These are phyloP conservation scores for Xylaria sp. DNA, from an alignment of 2,329 filamentous ascomycete species.

Conservation along the genomic window DNA sequence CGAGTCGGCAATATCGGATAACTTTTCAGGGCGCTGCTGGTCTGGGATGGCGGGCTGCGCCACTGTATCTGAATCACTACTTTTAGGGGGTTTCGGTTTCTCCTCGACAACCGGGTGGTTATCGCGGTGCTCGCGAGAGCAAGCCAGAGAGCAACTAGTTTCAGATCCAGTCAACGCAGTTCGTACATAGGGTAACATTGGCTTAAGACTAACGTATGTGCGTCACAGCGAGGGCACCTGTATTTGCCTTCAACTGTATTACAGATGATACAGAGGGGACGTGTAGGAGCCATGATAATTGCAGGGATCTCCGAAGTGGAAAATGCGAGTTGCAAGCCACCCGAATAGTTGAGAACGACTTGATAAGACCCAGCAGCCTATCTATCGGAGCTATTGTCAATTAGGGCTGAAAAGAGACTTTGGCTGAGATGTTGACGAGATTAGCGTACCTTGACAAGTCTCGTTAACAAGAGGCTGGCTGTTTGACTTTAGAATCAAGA, in stretches of 20 bases:
- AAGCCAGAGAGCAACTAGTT: slow-evolving; percentile 68
- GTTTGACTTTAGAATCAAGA: background rate
- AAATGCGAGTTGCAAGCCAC: background rate
- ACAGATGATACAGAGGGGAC: slow-evolving; percentile 63
- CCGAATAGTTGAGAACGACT: background rate
- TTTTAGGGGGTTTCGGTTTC: slow-evolving; percentile 22
- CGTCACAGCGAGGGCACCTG: slow-evolving; percentile 69
- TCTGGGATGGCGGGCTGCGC: background rate
- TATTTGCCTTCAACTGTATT: slow-evolving; percentile 65
- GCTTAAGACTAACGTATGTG: slow-evolving; percentile 64
- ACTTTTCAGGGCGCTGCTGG: slow-evolving; percentile 14
- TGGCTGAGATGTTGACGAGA: background rate
- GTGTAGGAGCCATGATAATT: slow-evolving; percentile 43
- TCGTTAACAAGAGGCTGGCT: background rate
- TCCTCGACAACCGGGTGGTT: slow-evolving; percentile 58
- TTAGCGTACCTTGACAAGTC: too few species aligned
- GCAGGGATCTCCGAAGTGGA: background rate
- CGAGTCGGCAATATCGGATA: slow-evolving; percentile 45
- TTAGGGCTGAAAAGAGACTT: background rate
- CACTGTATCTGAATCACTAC: background rate
- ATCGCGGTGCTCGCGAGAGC: slow-evolving; percentile 64
- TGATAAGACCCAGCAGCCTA: background rate
- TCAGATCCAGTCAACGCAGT: slow-evolving; percentile 18
- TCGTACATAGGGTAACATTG: background rate
- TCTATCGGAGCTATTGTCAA: background rate